A percentile compares a stretch with the other conserved stretches of the same genome.
phyloP scores from a whole-genome alignment of 192 early-diverging fungal species.

The Jimgerdemannia lactiflua region DNA sequence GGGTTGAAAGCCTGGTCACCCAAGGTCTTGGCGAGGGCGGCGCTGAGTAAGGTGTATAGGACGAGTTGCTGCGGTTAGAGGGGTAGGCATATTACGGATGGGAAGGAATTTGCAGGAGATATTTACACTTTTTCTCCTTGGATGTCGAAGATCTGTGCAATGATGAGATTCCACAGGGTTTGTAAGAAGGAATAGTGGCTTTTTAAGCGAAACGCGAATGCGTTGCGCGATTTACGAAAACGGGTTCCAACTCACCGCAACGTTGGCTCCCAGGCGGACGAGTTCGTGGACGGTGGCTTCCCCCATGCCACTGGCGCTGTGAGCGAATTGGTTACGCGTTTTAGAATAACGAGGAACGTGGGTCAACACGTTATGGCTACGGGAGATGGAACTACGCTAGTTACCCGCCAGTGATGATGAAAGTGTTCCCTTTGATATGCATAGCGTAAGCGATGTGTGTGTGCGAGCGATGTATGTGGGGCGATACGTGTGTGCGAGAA shows the following conservation, averaged over 20 bases:
- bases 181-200: not conserved
- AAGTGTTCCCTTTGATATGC: slow-evolving; percentile 42
- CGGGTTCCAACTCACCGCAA: not conserved
- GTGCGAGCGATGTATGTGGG: too few species aligned
- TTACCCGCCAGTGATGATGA: slow-evolving; percentile 51
- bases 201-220: too few species aligned
- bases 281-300: slow-evolving; percentile 40
- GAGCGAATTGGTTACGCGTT: not conserved
- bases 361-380: too few species aligned
- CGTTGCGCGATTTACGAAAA: not conserved
- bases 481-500: too few species aligned
- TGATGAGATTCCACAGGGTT: not conserved
- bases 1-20: slow-evolving; percentile 33
- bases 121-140: slow-evolving; percentile 31
- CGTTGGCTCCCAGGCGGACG: slow-evolving; percentile 12
- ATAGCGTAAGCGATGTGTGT: too few species aligned
- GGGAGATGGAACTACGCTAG: not conserved
- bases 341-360: not conserved
- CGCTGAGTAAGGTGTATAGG: slow-evolving; percentile 1
- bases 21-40: slow-evolving; percentile 30
- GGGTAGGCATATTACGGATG: not conserved
- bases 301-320: slow-evolving; percentile 23
- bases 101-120: not conserved
- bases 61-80: not conserved
- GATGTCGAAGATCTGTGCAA: not conserved